A percentile compares a stretch with the other conserved stretches of the same genome.
Conservation (phyloP, 176 grass and related monocot species). For the Paspalum vaginatum region DNA sequence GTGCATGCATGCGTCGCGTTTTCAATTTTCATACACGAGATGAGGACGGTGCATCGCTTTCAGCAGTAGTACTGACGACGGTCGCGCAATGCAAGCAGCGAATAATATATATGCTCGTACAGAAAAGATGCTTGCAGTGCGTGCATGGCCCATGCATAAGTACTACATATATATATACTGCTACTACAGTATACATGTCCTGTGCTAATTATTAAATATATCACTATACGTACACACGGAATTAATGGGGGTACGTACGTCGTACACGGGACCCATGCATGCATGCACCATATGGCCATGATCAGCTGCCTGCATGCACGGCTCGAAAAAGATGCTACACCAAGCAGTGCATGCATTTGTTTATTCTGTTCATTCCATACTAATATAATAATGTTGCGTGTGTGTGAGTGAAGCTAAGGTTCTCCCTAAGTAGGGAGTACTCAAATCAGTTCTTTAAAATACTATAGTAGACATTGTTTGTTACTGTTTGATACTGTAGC, state of each 20-base stretch:
- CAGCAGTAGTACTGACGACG: neutral
- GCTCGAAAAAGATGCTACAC: slow-evolving; percentile 28
- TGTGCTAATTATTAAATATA: no score
- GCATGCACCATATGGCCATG: slow-evolving; percentile 6
- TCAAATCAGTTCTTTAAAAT: no score
- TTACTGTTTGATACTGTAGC: no score
- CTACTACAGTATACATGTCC: no score
- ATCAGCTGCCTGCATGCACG: slow-evolving; percentile 17
- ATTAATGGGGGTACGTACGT: neutral
- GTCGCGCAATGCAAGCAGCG: neutral
- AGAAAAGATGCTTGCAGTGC: neutral
- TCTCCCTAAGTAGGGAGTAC: no score
- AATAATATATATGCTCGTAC: neutral
- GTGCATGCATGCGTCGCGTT: slow-evolving; percentile 18
- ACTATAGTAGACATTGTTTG: no score
- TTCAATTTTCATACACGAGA: neutral
- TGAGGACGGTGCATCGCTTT: slow-evolving; percentile 34
- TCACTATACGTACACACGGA: neutral
- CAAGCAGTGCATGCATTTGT: neutral
- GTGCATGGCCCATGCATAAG: slow-evolving; percentile 38
- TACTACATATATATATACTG: neutral
- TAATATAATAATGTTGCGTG: no score
- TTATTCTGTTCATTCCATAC: neutral
- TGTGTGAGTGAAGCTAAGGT: no score
- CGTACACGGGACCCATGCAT: neutral